Evolutionary conservation across 2,329 filamentous ascomycete genomes (phyloP), one percentile per base, ranked within the genome.

Genomic region (Ophiocordyceps camponoti-leonardi): DNA sequence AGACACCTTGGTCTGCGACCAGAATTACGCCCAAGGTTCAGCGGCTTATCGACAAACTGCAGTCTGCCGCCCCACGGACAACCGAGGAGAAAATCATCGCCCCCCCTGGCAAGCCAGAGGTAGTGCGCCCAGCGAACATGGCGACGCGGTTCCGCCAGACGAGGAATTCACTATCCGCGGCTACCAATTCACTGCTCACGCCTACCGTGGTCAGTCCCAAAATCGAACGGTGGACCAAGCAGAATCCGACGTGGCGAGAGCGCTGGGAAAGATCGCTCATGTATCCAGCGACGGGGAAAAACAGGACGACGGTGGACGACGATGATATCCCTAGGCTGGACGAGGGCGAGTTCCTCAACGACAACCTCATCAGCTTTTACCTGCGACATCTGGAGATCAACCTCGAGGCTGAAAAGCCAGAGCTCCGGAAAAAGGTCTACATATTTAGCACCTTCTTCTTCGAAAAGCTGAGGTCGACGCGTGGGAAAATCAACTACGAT

Each of bases 401-500:
- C 40, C 60, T 83, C 33, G 71, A 77, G 50, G 61, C 66, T 37
- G 65, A 71, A 12, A 67, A 71, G 2, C 71, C 75, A 1, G 67
- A 76, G 42, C 53, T 79, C 4, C 65, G 78, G 0, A 67, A 76
- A 48, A 77, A 78, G 44, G 77, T 94, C 4, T 86, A 93, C 58
- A 83, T 94, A 53, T 90, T 94, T 67, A 96, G 88, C 58, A 92
- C 86, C 0, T 94, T 86, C 62, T 95, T 96, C 62, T 96, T 84
- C 57, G 77, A 81, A 19, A 81, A 80, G 43, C 70, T 96, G 41
- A 85, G 75, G 18, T 79, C 77, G 30, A 63, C 62, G 8, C 70
- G 69, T 47, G 68, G 75, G 33, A 66, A 66, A 43, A 83, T 94
- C 62, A 87, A 94, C 54, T 95, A 94, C 57, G 77, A 83, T 23